Base-by-base conservation (phyloP, 345 rosid species). In the Triadica sebifera region DNA sequence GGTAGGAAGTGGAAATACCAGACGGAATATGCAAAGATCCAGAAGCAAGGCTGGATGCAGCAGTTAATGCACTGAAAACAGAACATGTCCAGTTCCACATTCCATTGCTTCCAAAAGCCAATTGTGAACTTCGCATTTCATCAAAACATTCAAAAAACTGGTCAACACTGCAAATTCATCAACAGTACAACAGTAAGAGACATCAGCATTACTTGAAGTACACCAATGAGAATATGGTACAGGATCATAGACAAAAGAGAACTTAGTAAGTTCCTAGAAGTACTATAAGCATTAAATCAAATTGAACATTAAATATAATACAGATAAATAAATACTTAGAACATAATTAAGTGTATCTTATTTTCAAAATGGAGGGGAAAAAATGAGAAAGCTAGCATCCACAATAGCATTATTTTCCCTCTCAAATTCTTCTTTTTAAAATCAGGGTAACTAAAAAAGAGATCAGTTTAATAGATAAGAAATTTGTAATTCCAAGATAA, bases 81-180 rank as follows among this genome's bases (percentile, higher is more conserved):
- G 99, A 95, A 78, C 89, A 86, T 69, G 99, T 90, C 99, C 98
- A 92, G 80, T 90, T 89, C 94, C 93, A 93, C 94, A 92, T 84
- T 76, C 97, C 99, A 80, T 93, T 92, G 84, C 89, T 85, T 74
- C 96, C 99, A 78, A 87, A 77, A 74, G 93, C 91, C 76, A 95
- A 87, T 78, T 91, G 99, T 71, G 88, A 89, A 85, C 83, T 88
- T 86, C 97, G 86, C 85, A 95, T 82, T 81, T 85, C 98, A 82
- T 95, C 98, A 74, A 95, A 87, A 76, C 98, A 95, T 82, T 93
- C 98, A 78, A 95, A 95, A 81, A 95, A 95, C 65, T 91, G 98
- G 81, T 93, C 97, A 88, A 95, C 87, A 3, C 99, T 95, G 90
- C 67, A 63, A 29, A 68, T 71, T 53, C 74, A 53, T 76, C 59